Evolutionary conservation across 805 yeast genomes (phyloP), one percentile per base, ranked within the genome.

Genomic region (Tetrapisispora nanseiensis): DNA sequence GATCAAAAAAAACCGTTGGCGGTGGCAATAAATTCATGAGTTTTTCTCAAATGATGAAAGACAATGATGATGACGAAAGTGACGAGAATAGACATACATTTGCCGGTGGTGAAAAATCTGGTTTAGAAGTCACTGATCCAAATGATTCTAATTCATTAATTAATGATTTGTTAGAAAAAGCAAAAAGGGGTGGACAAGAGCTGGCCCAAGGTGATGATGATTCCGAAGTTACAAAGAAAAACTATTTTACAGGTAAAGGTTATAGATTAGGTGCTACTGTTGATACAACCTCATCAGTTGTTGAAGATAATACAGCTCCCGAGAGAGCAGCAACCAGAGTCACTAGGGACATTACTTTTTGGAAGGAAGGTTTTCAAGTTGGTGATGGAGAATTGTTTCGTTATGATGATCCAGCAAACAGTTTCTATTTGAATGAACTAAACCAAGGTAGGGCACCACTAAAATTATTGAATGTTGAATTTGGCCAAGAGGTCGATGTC

Each of bases 291-390:
- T 57, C 66, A 16, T 58, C 58, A 46, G 54, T 55, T 2, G 55
- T 64, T n/a, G 65, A 62, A 20, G 60, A 60, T 7, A 71, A 70
- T 46, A 51, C 54, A 2, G 41, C 48, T 7, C 46, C 54, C 10
- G 53, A 58, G 22, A 49, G 51, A 27, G 58, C 51, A 31, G 54
- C 60, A 3, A 69, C 65, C 31, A 79, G 76, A 45, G 95, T 82
- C 5, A 71, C 74, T 15, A 74, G 97, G 56, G 83, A 83, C 33
- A 82, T 92, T 47, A 86, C 95, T 0, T 90, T 92, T 61, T 92
- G 98, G 98, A 82, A 79, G 51, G 90, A 92, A 55, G 98, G 98
- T 1, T 92, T 92, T 65, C 86, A 86, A 48, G 87, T 92, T 21
- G 97, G 92, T 26, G 95, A 89, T 38, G 97, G 97, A 2, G 76